Conservation (phyloP, 2,329 filamentous ascomycete species). For the Aspergillus nomiae region DNA sequence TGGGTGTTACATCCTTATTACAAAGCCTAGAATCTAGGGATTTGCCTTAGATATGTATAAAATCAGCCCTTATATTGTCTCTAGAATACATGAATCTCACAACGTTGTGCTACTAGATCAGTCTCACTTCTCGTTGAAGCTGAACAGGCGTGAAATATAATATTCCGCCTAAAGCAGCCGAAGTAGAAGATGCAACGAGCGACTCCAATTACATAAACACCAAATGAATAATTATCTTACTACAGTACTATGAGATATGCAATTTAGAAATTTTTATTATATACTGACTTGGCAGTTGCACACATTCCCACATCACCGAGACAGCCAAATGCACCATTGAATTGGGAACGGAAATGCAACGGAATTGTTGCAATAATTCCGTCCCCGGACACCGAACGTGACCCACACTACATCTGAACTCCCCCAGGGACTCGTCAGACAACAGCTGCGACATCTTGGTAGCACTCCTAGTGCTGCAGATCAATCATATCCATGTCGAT, state of each 20-base stretch:
- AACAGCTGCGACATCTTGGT: not conserved
- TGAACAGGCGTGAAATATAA: too few species aligned
- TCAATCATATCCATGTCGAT: not conserved
- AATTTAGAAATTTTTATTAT: not conserved
- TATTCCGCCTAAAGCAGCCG: too few species aligned
- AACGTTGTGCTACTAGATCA: too few species aligned
- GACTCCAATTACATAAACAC: too few species aligned
- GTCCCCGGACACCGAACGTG: not conserved
- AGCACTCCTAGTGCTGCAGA: not conserved
- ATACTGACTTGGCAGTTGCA: not conserved
- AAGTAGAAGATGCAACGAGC: too few species aligned
- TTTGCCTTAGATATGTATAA: not conserved
- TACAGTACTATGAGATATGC: not conserved
- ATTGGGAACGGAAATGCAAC: not conserved
- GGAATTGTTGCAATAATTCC: not conserved
- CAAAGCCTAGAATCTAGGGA: not conserved
- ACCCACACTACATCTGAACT: not conserved
- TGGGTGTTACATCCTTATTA: not conserved
- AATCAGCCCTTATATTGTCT: too few species aligned
- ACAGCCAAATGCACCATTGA: not conserved
- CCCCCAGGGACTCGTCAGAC: not conserved
- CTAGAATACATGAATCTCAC: too few species aligned
- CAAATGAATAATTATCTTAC: too few species aligned
- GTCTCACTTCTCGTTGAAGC: too few species aligned
- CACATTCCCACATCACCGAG: not conserved